Percentiles rank a stretch among this genome's conserved stretches.
Evolutionary conservation across 306 rosid genomes (phyloP).

Genomic region (Clitoria ternatea): DNA sequence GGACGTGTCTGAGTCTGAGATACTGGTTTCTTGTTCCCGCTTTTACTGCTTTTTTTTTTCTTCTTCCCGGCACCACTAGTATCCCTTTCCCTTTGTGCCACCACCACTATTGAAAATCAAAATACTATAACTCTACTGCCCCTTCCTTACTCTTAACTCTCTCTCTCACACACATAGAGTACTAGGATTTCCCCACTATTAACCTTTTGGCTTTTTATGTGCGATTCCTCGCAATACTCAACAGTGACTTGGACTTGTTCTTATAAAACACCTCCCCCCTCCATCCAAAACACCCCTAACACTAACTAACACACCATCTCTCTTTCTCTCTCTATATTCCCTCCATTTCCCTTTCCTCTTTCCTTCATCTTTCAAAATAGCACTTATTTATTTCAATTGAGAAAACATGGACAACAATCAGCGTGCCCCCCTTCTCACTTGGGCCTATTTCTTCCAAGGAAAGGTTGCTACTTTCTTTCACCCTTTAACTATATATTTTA

Average conservation of each 20-base stretch:
- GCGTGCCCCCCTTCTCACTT: slow-evolving; percentile 48
- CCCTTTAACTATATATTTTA: not conserved
- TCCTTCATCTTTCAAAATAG: slow-evolving; percentile 17
- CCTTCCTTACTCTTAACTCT: not conserved
- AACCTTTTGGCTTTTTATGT: slow-evolving; percentile 42
- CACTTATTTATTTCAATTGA: not conserved
- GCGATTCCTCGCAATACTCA: slow-evolving; percentile 33
- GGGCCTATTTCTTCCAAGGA: slow-evolving; percentile 68
- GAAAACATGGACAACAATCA: slow-evolving; percentile 65
- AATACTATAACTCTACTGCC: not conserved
- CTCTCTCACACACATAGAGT: not conserved
- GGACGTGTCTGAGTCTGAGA: not conserved
- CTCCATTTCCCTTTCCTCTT: not conserved
- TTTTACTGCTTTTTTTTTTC: slow-evolving; percentile 33
- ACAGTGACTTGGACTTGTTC: slow-evolving; percentile 37
- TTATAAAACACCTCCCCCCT: slow-evolving; percentile 38
- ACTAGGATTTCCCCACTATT: not conserved
- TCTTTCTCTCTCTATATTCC: not conserved
- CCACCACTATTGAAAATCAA: not conserved
- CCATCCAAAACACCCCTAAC: slow-evolving; percentile 39
- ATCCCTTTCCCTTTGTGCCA: slow-evolving; percentile 4
- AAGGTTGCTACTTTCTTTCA: slow-evolving; percentile 45
- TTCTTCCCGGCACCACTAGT: slow-evolving; percentile 28
- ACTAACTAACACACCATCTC: not conserved
- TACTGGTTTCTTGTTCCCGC: slow-evolving; percentile 42